Base-by-base conservation (phyloP, 2,329 filamentous ascomycete genomes). In the Beauveria varroae region DNA sequence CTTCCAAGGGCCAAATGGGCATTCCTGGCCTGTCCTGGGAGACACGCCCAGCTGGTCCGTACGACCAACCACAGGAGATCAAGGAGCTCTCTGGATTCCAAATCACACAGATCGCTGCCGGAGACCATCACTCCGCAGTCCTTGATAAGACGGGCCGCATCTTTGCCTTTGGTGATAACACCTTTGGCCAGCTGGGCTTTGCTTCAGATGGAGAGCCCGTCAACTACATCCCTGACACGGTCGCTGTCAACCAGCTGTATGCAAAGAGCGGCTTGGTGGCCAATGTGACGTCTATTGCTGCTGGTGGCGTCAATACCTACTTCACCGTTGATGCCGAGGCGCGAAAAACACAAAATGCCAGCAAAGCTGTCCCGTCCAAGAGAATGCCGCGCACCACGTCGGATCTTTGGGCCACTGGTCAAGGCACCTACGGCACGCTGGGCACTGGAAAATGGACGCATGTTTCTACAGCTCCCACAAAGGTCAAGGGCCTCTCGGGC, bases 371-470 rank as follows among this genome's bases (percentile, higher is more conserved):
- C 1, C 72, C 75, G 1, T 68, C 71, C 2, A 71, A 67, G 65
- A 70, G 71, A 37, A 69, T 73, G 64, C 72, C 74, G 1, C 65
- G 64, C 18, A 65, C 67, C 3, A 68, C 67, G 1, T 69, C 69
- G 2, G 95, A 98, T 70, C 87, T 90, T 0, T 98, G 91, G 86
- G 86, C 90, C 9, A 93, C 91, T 64, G 95, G 95, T 16, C 86
- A 89, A 64, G 95, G 95, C 5, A 91, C 97, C 51, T 87, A 84
- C 65, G 95, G 95, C 50, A 85, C 83, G 49, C 82, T 98, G 0
- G 95, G 92, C 57, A 96, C 87, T 53, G 92, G 91, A 56, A 87
- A 85, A 67, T 98, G 93, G 92, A 91, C 90, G 28, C 95, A 98
- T 73, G 80, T 93, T 0, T 93, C 96, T 66, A 78, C 83, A 40